Percentiles rank a stretch among this genome's conserved stretches.
Evolutionary conservation across 1,284 basidiomycete genomes (phyloP).

Genomic region (Cutaneotrichosporon curvatum): DNA sequence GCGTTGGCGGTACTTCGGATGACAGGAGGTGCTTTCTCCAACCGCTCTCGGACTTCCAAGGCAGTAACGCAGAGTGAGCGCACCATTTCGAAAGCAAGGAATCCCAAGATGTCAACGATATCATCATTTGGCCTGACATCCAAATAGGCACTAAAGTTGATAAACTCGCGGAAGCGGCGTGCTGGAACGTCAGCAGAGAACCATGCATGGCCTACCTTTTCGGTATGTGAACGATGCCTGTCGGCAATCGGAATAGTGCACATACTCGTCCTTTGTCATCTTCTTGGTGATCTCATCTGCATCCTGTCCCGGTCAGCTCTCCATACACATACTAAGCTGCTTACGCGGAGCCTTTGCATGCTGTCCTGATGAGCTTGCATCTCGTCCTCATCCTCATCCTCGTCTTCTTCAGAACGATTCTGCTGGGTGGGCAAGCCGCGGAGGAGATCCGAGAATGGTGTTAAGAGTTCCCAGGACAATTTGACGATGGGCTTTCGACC

Average conservation of each 20-base stretch:
- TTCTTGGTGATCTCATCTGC: conserved; percentile 89
- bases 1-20: conserved; percentile 4
- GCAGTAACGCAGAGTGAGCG: conserved; percentile 82
- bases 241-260: conserved; percentile 93
- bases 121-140: conserved; percentile 91
- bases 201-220: conserved; percentile 60
- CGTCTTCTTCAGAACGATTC: conserved; percentile 57
- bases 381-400: conserved; percentile 93
- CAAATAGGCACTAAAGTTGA: conserved; percentile 80
- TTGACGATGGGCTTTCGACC: conserved; percentile 91
- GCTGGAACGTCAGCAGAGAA: conserved; percentile 48
- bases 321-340: conserved; percentile 10
- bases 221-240: conserved; percentile 96
- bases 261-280: conserved; percentile 96
- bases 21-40: conserved; percentile 22
- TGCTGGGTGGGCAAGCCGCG: conserved; percentile 41
- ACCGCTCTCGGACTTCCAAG: conserved; percentile 55
- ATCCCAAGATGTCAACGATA: conserved; percentile 92
- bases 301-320: conserved; percentile 54
- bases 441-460: conserved; percentile 80
- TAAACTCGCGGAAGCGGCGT: conserved; percentile 91
- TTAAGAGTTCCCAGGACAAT: conserved; percentile 90
- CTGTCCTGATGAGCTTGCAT: conserved; percentile 93
- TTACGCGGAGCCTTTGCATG: conserved; percentile 71
- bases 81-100: conserved; percentile 95